phyloP scores from a whole-genome alignment of 2,329 filamentous ascomycete genomes.

The Xylaria sp. region DNA sequence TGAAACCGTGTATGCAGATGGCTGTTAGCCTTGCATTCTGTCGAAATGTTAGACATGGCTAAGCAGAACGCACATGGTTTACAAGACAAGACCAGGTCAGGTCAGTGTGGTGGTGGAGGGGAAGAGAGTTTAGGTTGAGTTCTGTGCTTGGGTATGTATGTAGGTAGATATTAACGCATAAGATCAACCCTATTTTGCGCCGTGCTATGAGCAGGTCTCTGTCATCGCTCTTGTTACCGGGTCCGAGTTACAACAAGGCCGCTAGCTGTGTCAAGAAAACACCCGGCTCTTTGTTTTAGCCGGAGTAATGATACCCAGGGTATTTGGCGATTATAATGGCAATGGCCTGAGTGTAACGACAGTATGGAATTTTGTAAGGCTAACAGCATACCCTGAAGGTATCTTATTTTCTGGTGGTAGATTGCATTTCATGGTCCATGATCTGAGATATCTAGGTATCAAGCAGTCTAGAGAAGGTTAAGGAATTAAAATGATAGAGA shows the following conservation, averaged over 20 bases:
- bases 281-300: not conserved
- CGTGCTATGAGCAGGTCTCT: too few relatives aligned
- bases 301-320: not conserved
- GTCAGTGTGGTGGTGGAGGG: not conserved
- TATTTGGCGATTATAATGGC: not conserved
- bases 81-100: too few relatives aligned
- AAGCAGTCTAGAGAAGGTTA: too few relatives aligned
- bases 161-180: not conserved
- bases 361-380: not conserved
- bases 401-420: not conserved
- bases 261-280: not conserved
- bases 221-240: not conserved
- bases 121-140: not conserved
- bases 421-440: not conserved
- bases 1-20: not conserved
- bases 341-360: not conserved
- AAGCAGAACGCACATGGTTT: not conserved
- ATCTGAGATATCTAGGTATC: not conserved
- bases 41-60: not conserved
- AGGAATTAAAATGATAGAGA: too few relatives aligned
- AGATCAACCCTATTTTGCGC: not conserved
- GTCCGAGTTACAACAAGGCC: not conserved
- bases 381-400: not conserved
- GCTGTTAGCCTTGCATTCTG: not conserved
- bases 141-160: not conserved